Base-by-base conservation (phyloP, 1,284 basidiomycete species). In the Anthracocystis walkeri region DNA sequence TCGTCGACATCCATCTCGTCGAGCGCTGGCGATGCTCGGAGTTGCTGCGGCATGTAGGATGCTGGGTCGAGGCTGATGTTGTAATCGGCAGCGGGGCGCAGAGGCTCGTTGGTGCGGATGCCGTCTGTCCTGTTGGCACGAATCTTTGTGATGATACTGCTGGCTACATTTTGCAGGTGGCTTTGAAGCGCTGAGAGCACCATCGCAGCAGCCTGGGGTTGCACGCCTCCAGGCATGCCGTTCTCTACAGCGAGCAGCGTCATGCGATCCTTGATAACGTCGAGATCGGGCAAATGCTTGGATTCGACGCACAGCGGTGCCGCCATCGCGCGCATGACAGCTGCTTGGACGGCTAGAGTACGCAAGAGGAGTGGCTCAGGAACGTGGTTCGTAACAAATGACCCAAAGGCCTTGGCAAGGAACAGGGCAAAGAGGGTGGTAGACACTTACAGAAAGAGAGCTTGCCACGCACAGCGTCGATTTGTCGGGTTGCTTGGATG, bases 191-290 rank as follows among this genome's bases (percentile, higher is more conserved):
- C 85, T 10, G 79, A 71, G 20, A 83, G 69, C 11, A 84, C 70
- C 56, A 86, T 69, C 10, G 84, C 84, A 5, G 84, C 85, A 2
- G 85, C 85, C 50, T 85, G 77, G 1, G 75, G 62, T 21, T 84
- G 79, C 3, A 85, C 82, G 14, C 87, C 87, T 1, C 79, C 81
- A 0, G 70, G 51, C 58, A 87, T 72, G 11, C 86, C 86, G 1
- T 77, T 78, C 51, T 87, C 84, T 41, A 85, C 86, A 4, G 86
- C 86, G 14, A 84, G 60, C 8, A 85, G 61, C 21, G 83, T 79
- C 87, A 87, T 87, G 6, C 86, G 77, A 59, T 87, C 87, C 25
- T 75, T 79, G 41, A 87, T 66, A 5, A 68, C 74, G 23, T 87
- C 85, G 3, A 82, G 31, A 61, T 86, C 86, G 5, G 86, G 86